Conservation (phyloP, 176 grass and related monocot species). For the Zoysia pacifica region DNA sequence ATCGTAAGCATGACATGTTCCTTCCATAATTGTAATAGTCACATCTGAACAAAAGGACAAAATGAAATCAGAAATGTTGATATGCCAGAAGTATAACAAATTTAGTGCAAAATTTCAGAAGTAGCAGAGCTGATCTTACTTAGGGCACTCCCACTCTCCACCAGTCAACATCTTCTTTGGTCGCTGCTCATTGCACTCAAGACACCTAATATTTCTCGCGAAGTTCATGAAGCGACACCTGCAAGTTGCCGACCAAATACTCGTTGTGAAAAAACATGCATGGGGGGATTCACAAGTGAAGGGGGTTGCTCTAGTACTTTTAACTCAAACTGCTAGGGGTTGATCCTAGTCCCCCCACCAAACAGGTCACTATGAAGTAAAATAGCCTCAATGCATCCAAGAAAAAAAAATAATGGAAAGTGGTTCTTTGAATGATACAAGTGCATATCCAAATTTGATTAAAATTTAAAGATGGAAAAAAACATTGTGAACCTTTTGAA, state of each 20-base stretch:
- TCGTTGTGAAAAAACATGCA: neutral
- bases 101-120: neutral
- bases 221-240: constrained; percentile 99
- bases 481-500: neutral
- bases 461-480: neutral
- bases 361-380: neutral
- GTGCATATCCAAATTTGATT: constrained; percentile 13
- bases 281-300: neutral
- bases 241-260: constrained; percentile 36
- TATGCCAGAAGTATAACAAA: neutral
- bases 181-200: constrained; percentile 75
- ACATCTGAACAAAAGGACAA: constrained; percentile 59
- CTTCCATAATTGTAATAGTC: constrained; percentile 87
- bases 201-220: constrained; percentile 76
- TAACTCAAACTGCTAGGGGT: neutral
- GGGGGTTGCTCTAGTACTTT: neutral
- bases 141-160: constrained; percentile 95
- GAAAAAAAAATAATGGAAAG: constrained; percentile 2
- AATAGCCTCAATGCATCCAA: neutral
- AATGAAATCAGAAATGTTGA: constrained; percentile 36
- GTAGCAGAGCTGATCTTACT: constrained; percentile 59
- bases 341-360: neutral
- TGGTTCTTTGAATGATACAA: constrained; percentile 3
- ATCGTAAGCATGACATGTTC: constrained; percentile 89
- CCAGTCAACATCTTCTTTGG: constrained; percentile 77